Base-by-base conservation (phyloP, 257 asterid genomes). In the Solanum verrucosum region DNA sequence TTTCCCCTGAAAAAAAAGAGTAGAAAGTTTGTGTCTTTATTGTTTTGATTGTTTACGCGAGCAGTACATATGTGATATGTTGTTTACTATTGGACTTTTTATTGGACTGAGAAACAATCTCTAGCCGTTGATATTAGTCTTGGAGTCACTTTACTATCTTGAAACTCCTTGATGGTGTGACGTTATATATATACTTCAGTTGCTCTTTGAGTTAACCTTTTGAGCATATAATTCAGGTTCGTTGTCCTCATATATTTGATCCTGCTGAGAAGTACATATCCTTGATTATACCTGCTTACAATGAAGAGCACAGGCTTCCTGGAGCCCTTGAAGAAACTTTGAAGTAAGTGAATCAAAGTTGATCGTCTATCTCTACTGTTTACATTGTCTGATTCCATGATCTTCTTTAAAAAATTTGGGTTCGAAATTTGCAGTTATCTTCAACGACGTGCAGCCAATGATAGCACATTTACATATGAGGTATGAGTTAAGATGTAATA, bases 301-400 rank as follows among this genome's bases (percentile, higher is more conserved):
- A 95, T 85, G 99, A 97, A 90, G 98, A 97, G 92, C 86, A 92
- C 91, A 92, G 99, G 91, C 98, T 97, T 87, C 97, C 99, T 29
- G 97, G 95, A 90, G 98, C 98, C 34, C 99, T 97, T 27, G 94
- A 90, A 13, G 99, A 97, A 94, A 93, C 97, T 84, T 83, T 97
- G 85, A 93, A 87, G 99, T 97, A 91, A 92, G 93, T 78, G 67
- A 83, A 83, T 78, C 68, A 20, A 60, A 52, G 79, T 87, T 44
- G 38, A 31, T 9, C 42, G 49, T 49, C 70, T 82, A 29, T 29
- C 12, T 79, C 67, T 68, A 73, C 73, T 56, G 49, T 86, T 75
- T 49, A 46, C 81, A 56, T 60, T 27, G 85, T 79, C 63, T 42
- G 35, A 78, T 42, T 25, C 37, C 84, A 78, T 5, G 23, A 77